Evolutionary conservation across 768 basidiomycete species (phyloP).

Genomic region (Suillus decipiens): DNA sequence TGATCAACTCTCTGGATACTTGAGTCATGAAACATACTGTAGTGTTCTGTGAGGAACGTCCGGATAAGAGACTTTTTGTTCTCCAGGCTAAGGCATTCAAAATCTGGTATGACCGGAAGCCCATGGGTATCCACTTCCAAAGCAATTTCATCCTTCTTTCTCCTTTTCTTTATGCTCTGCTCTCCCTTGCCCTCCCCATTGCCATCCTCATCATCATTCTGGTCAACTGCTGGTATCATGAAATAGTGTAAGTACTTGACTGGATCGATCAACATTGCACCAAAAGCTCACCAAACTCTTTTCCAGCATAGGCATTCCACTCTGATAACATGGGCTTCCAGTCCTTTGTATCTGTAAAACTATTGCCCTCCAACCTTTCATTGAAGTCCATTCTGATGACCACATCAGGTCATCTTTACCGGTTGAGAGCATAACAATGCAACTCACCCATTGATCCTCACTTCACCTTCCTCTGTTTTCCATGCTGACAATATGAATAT

Average conservation of each 20-base stretch:
- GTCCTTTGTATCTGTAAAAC: no score
- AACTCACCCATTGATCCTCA: not conserved
- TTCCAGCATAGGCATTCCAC: not conserved
- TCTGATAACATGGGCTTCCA: no score
- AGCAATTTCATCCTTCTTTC: not conserved
- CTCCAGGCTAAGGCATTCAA: no score
- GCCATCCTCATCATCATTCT: not conserved
- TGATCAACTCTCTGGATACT: not conserved
- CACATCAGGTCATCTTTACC: not conserved
- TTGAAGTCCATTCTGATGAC: not conserved
- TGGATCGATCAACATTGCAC: not conserved
- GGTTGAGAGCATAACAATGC: not conserved
- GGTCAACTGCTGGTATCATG: not conserved
- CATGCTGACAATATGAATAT: not conserved
- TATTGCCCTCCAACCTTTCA: not conserved
- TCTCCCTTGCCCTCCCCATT: not conserved
- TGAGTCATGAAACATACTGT: not conserved
- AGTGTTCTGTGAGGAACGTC: not conserved
- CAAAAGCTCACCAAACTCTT: not conserved
- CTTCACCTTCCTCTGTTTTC: not conserved
- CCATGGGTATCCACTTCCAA: not conserved
- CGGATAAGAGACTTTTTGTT: no score
- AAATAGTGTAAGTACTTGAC: not conserved
- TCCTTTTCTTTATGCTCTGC: not conserved
- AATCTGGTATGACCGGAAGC: not conserved